Conservation (phyloP, 2,329 filamentous ascomycete genomes). For the Venturia oleaginea region DNA sequence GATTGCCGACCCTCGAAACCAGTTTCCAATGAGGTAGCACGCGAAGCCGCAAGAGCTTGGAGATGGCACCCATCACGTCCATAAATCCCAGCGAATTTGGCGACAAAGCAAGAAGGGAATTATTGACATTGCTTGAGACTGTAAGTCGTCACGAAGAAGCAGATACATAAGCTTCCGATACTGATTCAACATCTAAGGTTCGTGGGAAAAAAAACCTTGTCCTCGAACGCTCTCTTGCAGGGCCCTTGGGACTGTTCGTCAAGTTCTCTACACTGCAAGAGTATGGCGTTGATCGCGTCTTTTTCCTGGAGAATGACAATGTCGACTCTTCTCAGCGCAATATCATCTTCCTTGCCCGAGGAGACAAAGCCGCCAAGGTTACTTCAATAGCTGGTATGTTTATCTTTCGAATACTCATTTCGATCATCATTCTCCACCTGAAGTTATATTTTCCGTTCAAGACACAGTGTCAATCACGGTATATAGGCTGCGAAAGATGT, state of each 20-base stretch:
- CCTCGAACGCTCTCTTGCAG: constrained; percentile 81
- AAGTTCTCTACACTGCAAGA: constrained; percentile 94
- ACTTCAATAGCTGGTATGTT: constrained; percentile 74
- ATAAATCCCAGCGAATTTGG: constrained; percentile 70
- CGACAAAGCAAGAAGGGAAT: constrained; percentile 76
- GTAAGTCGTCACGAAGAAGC: constrained; percentile 53
- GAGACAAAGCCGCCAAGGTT: constrained; percentile 77
- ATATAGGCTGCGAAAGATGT: no score
- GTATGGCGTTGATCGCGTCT: constrained; percentile 96
- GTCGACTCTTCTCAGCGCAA: constrained; percentile 91
- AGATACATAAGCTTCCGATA: background rate
- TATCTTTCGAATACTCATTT: constrained; percentile 15
- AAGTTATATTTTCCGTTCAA: background rate
- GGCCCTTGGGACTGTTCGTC: constrained; percentile 81
- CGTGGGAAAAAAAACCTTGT: constrained; percentile 98
- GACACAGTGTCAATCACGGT: no score
- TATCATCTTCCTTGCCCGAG: constrained; percentile 85
- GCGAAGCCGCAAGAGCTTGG: background rate
- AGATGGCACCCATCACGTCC: constrained; percentile 28
- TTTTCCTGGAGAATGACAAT: constrained; percentile 92
- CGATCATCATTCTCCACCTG: constrained; percentile 6
- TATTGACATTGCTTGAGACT: constrained; percentile 84
- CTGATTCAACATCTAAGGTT: constrained; percentile 49
- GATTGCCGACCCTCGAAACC: background rate
- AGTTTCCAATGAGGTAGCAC: background rate